phyloP scores from a whole-genome alignment of 2,329 filamentous ascomycete genomes.

The Myriosclerotinia duriaeana region DNA sequence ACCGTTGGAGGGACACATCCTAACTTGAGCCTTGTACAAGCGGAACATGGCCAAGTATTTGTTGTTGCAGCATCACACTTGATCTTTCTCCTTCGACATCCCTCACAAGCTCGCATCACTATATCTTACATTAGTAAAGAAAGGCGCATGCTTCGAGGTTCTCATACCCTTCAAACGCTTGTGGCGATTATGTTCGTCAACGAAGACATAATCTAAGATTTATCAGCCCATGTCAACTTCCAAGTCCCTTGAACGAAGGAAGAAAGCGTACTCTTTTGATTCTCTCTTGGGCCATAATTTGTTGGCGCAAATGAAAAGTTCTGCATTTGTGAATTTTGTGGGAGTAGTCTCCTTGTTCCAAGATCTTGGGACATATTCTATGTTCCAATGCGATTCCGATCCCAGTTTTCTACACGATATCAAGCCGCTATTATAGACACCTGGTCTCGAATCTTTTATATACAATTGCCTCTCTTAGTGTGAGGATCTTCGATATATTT shows the following conservation, averaged over 20 bases:
- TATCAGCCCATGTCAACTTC: conserved; percentile 37
- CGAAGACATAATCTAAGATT: conserved; percentile 88
- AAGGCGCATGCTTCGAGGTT: background rate
- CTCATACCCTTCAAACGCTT: conserved; percentile 85
- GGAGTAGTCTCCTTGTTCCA: conserved; percentile 60
- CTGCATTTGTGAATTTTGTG: conserved; percentile 69
- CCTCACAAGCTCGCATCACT: conserved; percentile 98
- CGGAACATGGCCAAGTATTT: conserved; percentile 95
- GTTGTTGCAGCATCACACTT: conserved; percentile 97
- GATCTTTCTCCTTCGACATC: conserved; percentile 91
- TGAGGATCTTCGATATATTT: conserved; percentile 4
- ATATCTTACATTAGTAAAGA: conserved; percentile 32
- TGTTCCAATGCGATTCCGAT: conserved; percentile 5
- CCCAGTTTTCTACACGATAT: background rate
- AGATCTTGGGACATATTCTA: conserved; percentile 61
- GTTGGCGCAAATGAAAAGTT: conserved; percentile 73
- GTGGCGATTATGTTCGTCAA: conserved; percentile 97
- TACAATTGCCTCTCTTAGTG: background rate
- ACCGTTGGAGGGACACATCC: conserved; percentile 78
- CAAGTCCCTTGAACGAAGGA: background rate
- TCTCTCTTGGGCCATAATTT: conserved; percentile 65
- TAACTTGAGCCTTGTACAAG: conserved; percentile 87
- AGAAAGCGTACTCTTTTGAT: conserved; percentile 72
- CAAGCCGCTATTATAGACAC: background rate
- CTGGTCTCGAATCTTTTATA: background rate